These are phyloP conservation scores for Calonectria pteridis DNA, from an alignment of 2,329 filamentous ascomycete genomes.

Conservation along the genomic window DNA sequence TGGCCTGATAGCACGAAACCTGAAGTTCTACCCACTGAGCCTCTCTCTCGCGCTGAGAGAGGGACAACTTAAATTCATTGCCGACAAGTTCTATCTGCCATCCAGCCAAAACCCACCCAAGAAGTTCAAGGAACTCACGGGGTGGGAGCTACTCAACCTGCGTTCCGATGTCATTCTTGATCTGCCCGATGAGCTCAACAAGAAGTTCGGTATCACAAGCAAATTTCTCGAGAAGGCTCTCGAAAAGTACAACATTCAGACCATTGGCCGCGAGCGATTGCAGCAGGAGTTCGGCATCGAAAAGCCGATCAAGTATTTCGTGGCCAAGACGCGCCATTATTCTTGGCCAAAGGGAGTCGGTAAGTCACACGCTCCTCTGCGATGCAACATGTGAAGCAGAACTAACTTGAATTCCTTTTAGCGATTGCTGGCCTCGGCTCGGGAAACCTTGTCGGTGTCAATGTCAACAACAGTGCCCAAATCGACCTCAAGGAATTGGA, in stretches of 20 bases:
- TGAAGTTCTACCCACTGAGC: constrained; percentile 61
- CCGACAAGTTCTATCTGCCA: constrained; percentile 54
- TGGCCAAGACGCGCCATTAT: constrained; percentile 59
- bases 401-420: constrained; percentile 28
- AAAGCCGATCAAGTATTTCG: constrained; percentile 51
- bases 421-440: constrained; percentile 60
- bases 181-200: constrained; percentile 52
- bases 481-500: constrained; percentile 52
- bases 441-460: constrained; percentile 54
- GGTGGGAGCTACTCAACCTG: constrained; percentile 61
- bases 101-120: constrained; percentile 46
- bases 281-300: constrained; percentile 49
- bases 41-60: constrained; percentile 50
- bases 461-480: constrained; percentile 55
- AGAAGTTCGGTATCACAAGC: constrained; percentile 55
- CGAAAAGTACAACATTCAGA: constrained; percentile 51
- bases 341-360: constrained; percentile 63
- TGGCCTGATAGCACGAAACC: constrained; percentile 53
- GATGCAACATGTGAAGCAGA: not conserved
- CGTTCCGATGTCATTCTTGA: constrained; percentile 54
- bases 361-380: constrained; percentile 37
- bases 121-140: constrained; percentile 52
- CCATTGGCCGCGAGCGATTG: constrained; percentile 53
- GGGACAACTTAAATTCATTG: constrained; percentile 52
- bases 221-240: constrained; percentile 47